These are phyloP conservation scores for Acer yangbiense DNA, from an alignment of 345 rosid genomes.

Conservation along the genomic window DNA sequence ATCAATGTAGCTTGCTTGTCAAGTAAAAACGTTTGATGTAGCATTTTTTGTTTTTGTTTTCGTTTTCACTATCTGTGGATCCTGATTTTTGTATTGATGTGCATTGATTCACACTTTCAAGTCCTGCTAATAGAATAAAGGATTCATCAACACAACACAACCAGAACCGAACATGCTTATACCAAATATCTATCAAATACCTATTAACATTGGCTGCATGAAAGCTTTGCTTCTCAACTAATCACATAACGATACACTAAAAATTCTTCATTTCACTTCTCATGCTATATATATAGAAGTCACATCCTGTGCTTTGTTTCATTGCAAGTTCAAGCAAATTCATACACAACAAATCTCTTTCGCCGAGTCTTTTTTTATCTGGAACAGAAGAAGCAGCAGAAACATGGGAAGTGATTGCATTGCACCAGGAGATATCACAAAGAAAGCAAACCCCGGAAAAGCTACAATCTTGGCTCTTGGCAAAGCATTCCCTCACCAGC, in stretches of 20 bases:
- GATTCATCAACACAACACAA: neutral
- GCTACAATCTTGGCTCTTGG: constrained; percentile 86
- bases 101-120: neutral
- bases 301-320: neutral
- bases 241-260: constrained; percentile 15
- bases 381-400: constrained; percentile 11
- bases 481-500: constrained; percentile 97
- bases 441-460: constrained; percentile 53
- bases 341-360: neutral
- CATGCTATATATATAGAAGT: constrained; percentile 26
- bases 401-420: constrained; percentile 57
- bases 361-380: neutral
- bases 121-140: neutral
- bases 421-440: constrained; percentile 30
- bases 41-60: too few relatives aligned
- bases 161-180: constrained; percentile 13
- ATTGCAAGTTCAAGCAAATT: constrained; percentile 21
- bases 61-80: neutral
- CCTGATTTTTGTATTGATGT: neutral
- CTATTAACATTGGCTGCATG: constrained; percentile 33
- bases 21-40: neutral
- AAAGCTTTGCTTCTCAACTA: constrained; percentile 49
- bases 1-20: neutral
- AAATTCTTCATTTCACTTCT: constrained; percentile 12
- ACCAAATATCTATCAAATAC: constrained; percentile 57